phyloP scores from a whole-genome alignment of 768 basidiomycete genomes.

The Hydnomerulius pinastri region DNA sequence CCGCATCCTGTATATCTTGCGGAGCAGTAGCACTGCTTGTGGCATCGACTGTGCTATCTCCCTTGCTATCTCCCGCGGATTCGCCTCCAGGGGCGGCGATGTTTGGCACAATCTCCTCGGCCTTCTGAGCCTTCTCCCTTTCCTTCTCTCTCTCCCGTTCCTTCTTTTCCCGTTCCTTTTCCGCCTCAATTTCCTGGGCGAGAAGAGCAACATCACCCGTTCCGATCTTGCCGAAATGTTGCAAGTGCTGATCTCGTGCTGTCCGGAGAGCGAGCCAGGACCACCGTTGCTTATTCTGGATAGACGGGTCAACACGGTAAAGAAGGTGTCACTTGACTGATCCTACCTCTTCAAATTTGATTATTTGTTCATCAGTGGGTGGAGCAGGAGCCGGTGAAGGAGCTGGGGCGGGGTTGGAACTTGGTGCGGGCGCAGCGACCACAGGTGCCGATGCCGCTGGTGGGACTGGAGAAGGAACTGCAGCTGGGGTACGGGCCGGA shows the following conservation, averaged over 20 bases:
- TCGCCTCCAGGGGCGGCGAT: conserved; percentile 29
- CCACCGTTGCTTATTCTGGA: conserved; percentile 73
- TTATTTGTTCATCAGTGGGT: conserved; percentile 50
- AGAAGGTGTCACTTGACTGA: background rate
- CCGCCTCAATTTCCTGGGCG: conserved; percentile 36
- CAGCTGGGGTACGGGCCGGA: conserved; percentile 14
- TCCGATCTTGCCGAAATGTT: conserved; percentile 82
- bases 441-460: conserved; percentile 6
- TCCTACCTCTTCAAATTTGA: conserved; percentile 62
- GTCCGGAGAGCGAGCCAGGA: conserved; percentile 81
- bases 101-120: conserved; percentile 21
- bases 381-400: conserved; percentile 34
- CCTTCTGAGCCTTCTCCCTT: conserved; percentile 29
- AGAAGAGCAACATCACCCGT: conserved; percentile 68
- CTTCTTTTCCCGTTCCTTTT: conserved; percentile 34
- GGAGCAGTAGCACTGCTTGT: conserved; percentile 16
- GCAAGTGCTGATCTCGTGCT: conserved; percentile 70
- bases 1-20: conserved; percentile 33
- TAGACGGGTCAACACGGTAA: conserved; percentile 12
- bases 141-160: conserved; percentile 40
- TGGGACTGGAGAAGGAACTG: conserved; percentile 10
- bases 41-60: conserved; percentile 22
- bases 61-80: conserved; percentile 30
- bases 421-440: conserved; percentile 16
- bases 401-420: conserved; percentile 25